Evolutionary conservation across 1,284 basidiomycete species (phyloP).

Genomic region (Spongispora temasekensis): DNA sequence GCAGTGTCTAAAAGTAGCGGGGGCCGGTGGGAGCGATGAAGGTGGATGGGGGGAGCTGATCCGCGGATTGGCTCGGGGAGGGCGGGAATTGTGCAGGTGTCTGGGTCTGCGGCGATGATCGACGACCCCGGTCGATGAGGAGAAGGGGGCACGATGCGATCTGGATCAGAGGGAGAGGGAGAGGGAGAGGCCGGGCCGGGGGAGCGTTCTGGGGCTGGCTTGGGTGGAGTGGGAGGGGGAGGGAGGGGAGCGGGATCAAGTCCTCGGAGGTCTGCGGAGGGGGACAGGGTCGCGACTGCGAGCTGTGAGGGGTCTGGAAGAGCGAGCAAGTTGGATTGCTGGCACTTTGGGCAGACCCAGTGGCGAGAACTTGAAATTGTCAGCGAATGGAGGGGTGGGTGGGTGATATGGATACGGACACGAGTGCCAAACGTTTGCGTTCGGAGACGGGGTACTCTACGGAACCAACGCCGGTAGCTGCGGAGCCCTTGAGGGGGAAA

Average conservation of each 20-base stretch:
- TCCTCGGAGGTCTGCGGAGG: constrained; percentile 27
- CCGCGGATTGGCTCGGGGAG: constrained; percentile 21
- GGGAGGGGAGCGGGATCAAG: constrained; percentile 15
- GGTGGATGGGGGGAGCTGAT: constrained; percentile 13
- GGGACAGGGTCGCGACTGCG: constrained; percentile 20
- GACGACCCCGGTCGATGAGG: constrained; percentile 13
- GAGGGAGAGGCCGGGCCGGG: constrained; percentile 10
- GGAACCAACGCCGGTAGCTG: constrained; percentile 88
- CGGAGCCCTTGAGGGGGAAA: constrained; percentile 87
- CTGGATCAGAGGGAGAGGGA: neutral
- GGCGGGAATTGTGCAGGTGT: constrained; percentile 8
- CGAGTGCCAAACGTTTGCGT: constrained; percentile 74
- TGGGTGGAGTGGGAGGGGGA: neutral
- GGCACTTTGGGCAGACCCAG: constrained; percentile 82
- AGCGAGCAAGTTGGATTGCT: constrained; percentile 64
- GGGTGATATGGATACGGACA: constrained; percentile 57
- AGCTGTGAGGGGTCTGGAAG: constrained; percentile 62
- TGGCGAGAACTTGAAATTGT: constrained; percentile 63
- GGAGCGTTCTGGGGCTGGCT: constrained; percentile 27
- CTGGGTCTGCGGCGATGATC: constrained; percentile 10
- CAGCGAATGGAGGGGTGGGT: constrained; percentile 10
- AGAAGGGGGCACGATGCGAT: neutral
- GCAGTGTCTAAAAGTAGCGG: constrained; percentile 66
- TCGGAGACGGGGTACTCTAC: constrained; percentile 81
- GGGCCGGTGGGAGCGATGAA: constrained; percentile 40